Conservation (phyloP, 2,329 filamentous ascomycete genomes). For the Fusarium sororula region DNA sequence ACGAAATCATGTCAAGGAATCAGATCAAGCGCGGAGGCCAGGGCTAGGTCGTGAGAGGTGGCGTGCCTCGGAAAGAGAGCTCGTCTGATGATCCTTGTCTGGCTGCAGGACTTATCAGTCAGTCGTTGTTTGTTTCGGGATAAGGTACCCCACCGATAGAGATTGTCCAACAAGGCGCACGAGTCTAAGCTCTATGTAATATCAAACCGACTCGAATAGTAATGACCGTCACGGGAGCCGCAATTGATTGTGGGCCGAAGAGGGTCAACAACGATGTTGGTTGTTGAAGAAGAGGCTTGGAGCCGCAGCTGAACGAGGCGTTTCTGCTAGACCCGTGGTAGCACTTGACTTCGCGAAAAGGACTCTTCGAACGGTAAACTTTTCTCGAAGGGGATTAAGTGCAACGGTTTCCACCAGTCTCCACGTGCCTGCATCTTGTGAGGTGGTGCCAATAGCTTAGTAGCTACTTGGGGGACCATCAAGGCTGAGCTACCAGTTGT, state of each 20-base stretch:
- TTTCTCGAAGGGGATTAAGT: conserved; percentile 34
- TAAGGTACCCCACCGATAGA: conserved; percentile 23
- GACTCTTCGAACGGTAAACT: conserved; percentile 29
- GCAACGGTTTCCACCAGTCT: conserved; percentile 36
- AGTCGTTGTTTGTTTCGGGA: conserved; percentile 32
- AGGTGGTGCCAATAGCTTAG: conserved; percentile 21
- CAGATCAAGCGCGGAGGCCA: conserved; percentile 35
- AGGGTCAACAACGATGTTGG: not conserved
- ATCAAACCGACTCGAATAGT: not conserved
- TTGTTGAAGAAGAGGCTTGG: conserved; percentile 2
- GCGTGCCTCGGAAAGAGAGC: conserved; percentile 39
- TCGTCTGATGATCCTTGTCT: conserved; percentile 43
- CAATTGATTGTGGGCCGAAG: not conserved
- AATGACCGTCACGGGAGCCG: conserved; percentile 1
- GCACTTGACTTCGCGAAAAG: not conserved
- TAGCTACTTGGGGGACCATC: conserved; percentile 3
- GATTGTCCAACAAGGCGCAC: conserved; percentile 20
- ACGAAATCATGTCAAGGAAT: conserved; percentile 40
- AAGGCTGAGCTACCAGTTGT: conserved; percentile 8
- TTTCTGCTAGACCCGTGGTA: conserved; percentile 14
- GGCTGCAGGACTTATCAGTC: conserved; percentile 38
- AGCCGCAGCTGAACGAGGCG: conserved; percentile 31
- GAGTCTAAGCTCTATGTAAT: conserved; percentile 12
- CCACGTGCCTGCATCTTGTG: conserved; percentile 35
- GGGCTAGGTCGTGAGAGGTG: conserved; percentile 41